Percentiles rank a stretch among this genome's conserved stretches.
Conservation (phyloP, 139 green algal species). For the Haematococcus sp. region DNA sequence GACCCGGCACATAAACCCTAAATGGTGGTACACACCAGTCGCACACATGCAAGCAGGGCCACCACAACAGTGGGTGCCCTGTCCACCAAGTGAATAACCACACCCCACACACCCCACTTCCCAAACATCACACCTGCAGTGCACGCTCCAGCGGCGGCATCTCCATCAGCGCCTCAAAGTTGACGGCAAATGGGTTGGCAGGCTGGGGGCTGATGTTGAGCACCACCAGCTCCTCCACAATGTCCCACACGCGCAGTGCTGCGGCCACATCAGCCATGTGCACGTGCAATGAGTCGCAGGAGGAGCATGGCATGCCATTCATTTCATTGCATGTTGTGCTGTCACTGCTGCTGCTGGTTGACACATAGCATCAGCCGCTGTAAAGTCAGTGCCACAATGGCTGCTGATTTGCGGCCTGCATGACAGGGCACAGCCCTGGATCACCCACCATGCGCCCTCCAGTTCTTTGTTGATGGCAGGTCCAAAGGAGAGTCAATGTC, state of each 20-base stretch:
- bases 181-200: slow-evolving; percentile 57
- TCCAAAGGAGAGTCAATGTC: slow-evolving; percentile 62
- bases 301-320: neutral
- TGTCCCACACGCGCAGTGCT: slow-evolving; percentile 58
- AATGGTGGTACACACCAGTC: too few species aligned
- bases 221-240: slow-evolving; percentile 57
- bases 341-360: too few species aligned
- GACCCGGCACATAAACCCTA: too few species aligned
- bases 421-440: too few species aligned
- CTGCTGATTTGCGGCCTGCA: too few species aligned
- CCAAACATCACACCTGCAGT: slow-evolving; percentile 41
- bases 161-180: slow-evolving; percentile 47
- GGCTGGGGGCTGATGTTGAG: slow-evolving; percentile 48
- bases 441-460: slow-evolving; percentile 38
- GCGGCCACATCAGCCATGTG: neutral
- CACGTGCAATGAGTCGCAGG: neutral
- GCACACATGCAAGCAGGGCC: neutral
- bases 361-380: too few species aligned
- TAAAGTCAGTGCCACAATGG: too few species aligned
- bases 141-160: slow-evolving; percentile 59
- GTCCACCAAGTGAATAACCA: too few species aligned
- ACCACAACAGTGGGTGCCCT: too few species aligned
- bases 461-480: slow-evolving; percentile 49
- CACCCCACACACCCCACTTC: too few species aligned
- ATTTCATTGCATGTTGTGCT: too few species aligned